Evolutionary conservation across 768 basidiomycete species (phyloP).

Genomic region (Boletellus ananiceps): DNA sequence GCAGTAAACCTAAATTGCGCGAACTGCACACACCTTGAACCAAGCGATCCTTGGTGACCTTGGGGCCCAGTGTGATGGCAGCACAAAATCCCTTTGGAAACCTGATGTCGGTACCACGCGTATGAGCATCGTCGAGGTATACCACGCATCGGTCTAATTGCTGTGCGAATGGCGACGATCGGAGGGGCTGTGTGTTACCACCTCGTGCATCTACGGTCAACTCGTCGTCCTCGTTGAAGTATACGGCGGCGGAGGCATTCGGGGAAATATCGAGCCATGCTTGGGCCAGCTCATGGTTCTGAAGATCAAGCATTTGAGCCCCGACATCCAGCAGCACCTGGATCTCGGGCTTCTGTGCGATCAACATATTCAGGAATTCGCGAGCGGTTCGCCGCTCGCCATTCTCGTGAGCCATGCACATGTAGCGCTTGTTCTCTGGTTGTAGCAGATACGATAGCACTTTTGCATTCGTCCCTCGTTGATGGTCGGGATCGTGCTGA

Average conservation of each 20-base stretch:
- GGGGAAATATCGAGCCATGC: background rate
- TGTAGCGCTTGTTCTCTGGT: background rate
- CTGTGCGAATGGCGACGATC: background rate
- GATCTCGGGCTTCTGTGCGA: background rate
- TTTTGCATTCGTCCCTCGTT: background rate
- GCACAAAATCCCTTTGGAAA: conserved; percentile 13
- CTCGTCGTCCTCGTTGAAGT: background rate
- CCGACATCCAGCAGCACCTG: background rate
- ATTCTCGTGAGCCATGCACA: background rate
- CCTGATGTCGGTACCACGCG: conserved; percentile 33
- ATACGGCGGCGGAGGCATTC: background rate
- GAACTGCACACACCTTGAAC: no score
- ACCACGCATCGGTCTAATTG: conserved; percentile 28
- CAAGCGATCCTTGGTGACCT: no score
- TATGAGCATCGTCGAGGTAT: conserved; percentile 35
- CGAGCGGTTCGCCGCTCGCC: background rate
- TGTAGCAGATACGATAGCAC: background rate
- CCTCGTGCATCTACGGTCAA: background rate
- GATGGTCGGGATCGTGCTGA: background rate
- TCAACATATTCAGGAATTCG: background rate
- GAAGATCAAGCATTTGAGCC: background rate
- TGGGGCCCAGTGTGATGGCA: no score
- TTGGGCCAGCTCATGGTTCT: background rate
- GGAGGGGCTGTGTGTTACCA: background rate
- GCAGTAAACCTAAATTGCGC: background rate